Evolutionary conservation across 495 filamentous ascomycete genomes (phyloP), one percentile per base, ranked within the genome.

Genomic region (Amorphotheca resinae): DNA sequence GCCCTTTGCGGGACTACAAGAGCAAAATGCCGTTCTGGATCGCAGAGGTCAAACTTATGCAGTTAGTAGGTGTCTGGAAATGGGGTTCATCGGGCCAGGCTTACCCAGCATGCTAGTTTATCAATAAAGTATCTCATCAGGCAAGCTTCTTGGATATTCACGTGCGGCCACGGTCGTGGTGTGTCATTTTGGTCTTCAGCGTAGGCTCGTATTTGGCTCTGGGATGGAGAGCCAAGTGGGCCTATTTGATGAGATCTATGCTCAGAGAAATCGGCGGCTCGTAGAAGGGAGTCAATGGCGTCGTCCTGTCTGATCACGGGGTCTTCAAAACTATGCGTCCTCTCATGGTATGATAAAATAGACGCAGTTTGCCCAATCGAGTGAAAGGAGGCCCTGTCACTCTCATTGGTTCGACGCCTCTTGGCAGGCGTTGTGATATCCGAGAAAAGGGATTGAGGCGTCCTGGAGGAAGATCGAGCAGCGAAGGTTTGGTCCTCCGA

Each of bases 101-200:
- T 20, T 46, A 59, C 56, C 55, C 52, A 59, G 22, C 32, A 45
- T 33, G 55, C 50, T 18, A 59, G 44, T 11, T 54, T 32, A 32
- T 57, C 54, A 5, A 49, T 42, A 25, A 58, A 62, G 23, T 62
- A 52, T 4, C 57, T 41, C 26, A 60, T 55, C 30, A 62, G 43
- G 17, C 53, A 56, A 15, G 53, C 57, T 41, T 60, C 55, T 21
- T 58, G 37, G 9, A 46, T 4, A 22, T 15, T 38, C 3, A 14
- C 9, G 20, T 35, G 41, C 4, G 40, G 39, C 39, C 40, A 30
- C 36, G 7, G n/a, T 4, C 11, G 36, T 30, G 25, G 25, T 12
- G 25, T 30, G 12, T 30, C 25, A 12, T 6, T 6, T 12, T 30
- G 25, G 12, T 6, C 25, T 12, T 30, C 25, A 30, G 25, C 6